Evolutionary conservation across 768 basidiomycete genomes (phyloP), one percentile per base, ranked within the genome.

Genomic region (Suillus variegatus): DNA sequence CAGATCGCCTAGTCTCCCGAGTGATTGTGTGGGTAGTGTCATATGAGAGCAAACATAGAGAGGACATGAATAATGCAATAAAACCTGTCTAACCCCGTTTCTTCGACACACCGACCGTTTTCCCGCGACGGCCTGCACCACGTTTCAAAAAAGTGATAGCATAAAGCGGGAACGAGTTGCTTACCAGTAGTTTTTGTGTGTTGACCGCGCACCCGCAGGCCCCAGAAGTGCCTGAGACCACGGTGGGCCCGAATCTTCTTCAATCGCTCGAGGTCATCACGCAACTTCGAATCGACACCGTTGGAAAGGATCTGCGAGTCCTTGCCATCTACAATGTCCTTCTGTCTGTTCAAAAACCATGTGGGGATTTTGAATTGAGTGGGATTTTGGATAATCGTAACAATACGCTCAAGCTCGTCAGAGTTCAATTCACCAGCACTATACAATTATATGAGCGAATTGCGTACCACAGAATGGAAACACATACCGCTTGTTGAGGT

Each of bases 301-400:
- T 98, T 99, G 65, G 97, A 97, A 63, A 99, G 83, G 64, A 97
- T 91, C 82, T 99, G 97, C 60, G 86, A 89, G 83, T 95, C 90
- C 82, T 98, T 99, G 78, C 97, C 97, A 71, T 99, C 97, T 68
- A 94, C 88, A 62, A 97, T 95, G 77, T 99, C 97, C 80, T 94
- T 94, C 79, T 99, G 97, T 81, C 97, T 94, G 88, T 99, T 99
- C 79, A 99, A 81, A 88, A 99, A 99, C 97, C 97, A 99, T 49
- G 89, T 87, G 20, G 97, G 97, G 78, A 99, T 97, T 86, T 99
- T 99, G 90, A 97, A 99, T 80, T 99, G 97, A 8, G 92, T 92
- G 38, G 97, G 97, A 83, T 96, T 98, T 84, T 99, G 97, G 79
- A 99, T 97, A 81, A 99, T 99, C 65, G 93, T 99, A 70, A 99